Conservation (phyloP, 2,329 filamentous ascomycete genomes). For the Aspergillus brasiliensis region DNA sequence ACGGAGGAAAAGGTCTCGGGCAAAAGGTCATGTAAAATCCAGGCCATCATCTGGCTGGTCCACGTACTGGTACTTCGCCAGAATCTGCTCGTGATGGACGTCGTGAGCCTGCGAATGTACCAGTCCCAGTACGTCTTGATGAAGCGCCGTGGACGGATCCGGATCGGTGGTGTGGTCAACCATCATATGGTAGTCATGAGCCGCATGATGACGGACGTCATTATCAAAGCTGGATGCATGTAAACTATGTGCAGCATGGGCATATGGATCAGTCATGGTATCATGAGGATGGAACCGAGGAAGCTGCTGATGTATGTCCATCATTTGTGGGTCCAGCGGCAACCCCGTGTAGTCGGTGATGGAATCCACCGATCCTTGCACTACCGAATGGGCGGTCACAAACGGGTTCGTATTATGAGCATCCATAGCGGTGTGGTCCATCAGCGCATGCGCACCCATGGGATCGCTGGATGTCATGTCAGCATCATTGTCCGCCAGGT, state of each 20-base stretch:
- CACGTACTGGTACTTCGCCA: slow-evolving; percentile 44
- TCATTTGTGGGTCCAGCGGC: slow-evolving; percentile 64
- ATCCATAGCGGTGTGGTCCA: slow-evolving; percentile 26
- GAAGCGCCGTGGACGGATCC: slow-evolving; percentile 33
- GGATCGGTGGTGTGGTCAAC: slow-evolving; percentile 44
- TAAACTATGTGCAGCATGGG: slow-evolving; percentile 34
- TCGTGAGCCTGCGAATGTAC: slow-evolving; percentile 43
- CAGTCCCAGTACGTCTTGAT: slow-evolving; percentile 41
- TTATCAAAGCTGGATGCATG: slow-evolving; percentile 41
- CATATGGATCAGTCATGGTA: slow-evolving; percentile 38
- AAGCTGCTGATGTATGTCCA: slow-evolving; percentile 52
- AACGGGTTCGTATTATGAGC: slow-evolving; percentile 35
- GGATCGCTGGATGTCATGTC: slow-evolving; percentile 13
- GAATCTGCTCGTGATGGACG: slow-evolving; percentile 43
- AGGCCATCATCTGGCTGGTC: slow-evolving; percentile 38
- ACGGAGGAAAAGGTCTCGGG: too few species aligned
- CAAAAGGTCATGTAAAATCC: slow-evolving; percentile 20
- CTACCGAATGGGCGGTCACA: slow-evolving; percentile 32
- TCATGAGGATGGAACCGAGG: slow-evolving; percentile 44
- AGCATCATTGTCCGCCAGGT: background rate
- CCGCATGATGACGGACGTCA: slow-evolving; percentile 40
- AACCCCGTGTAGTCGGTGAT: slow-evolving; percentile 52
- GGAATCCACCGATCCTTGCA: slow-evolving; percentile 39
- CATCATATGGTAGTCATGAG: slow-evolving; percentile 46
- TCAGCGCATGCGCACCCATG: slow-evolving; percentile 21